Percentiles rank a stretch among this genome's conserved stretches.
phyloP scores from a whole-genome alignment of 2,329 filamentous ascomycete species.

The Talaromyces sp. region DNA sequence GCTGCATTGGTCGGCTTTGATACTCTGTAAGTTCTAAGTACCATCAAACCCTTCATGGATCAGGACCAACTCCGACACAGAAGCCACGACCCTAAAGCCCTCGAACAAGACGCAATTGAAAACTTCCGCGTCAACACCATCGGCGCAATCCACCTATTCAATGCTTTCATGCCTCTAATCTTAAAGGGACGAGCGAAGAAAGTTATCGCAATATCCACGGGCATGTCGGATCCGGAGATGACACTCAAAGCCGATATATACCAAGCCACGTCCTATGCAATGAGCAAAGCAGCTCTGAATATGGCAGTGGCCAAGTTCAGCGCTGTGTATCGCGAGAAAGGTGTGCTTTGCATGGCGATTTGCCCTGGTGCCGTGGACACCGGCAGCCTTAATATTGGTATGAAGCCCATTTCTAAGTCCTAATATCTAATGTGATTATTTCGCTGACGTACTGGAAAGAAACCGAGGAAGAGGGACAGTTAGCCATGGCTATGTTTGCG shows the following conservation, averaged over 20 bases:
- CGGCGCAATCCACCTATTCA: slow-evolving; percentile 53
- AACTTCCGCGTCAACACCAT: slow-evolving; percentile 50
- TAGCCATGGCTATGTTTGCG: slow-evolving; percentile 8
- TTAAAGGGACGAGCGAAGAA: slow-evolving; percentile 53
- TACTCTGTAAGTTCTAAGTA: slow-evolving; percentile 35
- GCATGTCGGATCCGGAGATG: slow-evolving; percentile 48
- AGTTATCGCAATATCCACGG: slow-evolving; percentile 50
- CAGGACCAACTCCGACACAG: slow-evolving; percentile 22
- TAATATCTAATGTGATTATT: slow-evolving; percentile 13
- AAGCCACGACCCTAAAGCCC: slow-evolving; percentile 27
- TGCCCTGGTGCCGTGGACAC: slow-evolving; percentile 54
- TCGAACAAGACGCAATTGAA: slow-evolving; percentile 34
- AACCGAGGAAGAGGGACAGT: slow-evolving; percentile 9
- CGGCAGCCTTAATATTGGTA: slow-evolving; percentile 29
- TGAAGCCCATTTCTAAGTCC: not conserved
- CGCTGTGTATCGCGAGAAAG: slow-evolving; percentile 48
- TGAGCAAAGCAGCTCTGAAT: slow-evolving; percentile 54
- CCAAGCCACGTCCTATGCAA: slow-evolving; percentile 42
- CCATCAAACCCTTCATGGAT: not conserved
- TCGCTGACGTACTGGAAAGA: not conserved
- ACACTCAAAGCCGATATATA: slow-evolving; percentile 38
- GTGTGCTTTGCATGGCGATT: slow-evolving; percentile 52
- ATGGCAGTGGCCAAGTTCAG: slow-evolving; percentile 53
- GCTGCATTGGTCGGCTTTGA: slow-evolving; percentile 27
- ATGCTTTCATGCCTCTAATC: slow-evolving; percentile 53